Evolutionary conservation across 2,329 filamentous ascomycete genomes (phyloP).

Genomic region (Colletotrichum shisoi): DNA sequence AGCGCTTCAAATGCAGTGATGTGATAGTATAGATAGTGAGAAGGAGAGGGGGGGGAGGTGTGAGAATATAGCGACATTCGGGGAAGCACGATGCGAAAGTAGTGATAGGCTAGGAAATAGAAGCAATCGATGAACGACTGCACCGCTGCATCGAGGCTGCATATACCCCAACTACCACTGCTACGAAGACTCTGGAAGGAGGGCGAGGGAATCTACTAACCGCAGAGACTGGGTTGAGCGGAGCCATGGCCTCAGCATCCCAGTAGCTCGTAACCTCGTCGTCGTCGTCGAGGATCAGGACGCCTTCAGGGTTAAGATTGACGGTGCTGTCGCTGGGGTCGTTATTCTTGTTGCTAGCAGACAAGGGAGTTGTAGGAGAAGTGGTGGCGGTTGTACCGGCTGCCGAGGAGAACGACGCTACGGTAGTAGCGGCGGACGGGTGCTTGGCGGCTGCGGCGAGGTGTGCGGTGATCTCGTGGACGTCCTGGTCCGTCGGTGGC

Average conservation of each 20-base stretch:
- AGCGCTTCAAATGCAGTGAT: neutral
- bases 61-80: constrained; percentile 20
- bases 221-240: constrained; percentile 62
- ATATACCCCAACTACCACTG: constrained; percentile 9
- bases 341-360: constrained; percentile 32
- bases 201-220: constrained; percentile 53
- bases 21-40: neutral
- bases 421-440: constrained; percentile 32
- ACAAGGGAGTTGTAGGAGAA: constrained; percentile 15
- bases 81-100: constrained; percentile 1
- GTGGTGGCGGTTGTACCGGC: constrained; percentile 28
- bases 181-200: neutral
- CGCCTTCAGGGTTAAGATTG: constrained; percentile 5
- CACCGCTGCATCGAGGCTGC: constrained; percentile 16
- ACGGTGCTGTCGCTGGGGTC: constrained; percentile 25
- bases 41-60: constrained; percentile 4
- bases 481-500: constrained; percentile 37
- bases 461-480: constrained; percentile 39
- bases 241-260: constrained; percentile 65
- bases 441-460: constrained; percentile 38
- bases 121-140: neutral
- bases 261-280: constrained; percentile 61
- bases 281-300: constrained; percentile 31
- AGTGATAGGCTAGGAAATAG: constrained; percentile 17
- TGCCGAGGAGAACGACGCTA: constrained; percentile 9